Evolutionary conservation across 2,329 filamentous ascomycete species (phyloP).

Genomic region (Ophiostoma triangulosporum): DNA sequence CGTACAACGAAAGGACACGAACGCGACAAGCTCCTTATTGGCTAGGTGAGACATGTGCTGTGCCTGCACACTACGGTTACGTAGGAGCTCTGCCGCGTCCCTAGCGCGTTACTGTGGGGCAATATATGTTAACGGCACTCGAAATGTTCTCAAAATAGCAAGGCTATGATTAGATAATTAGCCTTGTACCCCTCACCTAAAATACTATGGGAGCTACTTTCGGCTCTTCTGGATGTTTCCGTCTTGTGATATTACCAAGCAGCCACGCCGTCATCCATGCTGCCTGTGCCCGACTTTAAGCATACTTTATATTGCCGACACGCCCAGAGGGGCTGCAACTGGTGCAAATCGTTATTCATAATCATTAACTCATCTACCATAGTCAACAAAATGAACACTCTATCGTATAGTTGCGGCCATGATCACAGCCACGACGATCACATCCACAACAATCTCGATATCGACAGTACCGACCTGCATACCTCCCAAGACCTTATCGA

Average conservation of each 20-base stretch:
- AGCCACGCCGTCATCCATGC: neutral
- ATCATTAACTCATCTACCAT: too few relatives aligned
- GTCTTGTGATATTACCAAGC: slow-evolving; percentile 10
- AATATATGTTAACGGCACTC: neutral
- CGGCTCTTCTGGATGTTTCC: slow-evolving; percentile 7
- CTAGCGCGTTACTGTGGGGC: slow-evolving; percentile 1
- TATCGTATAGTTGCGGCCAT: neutral
- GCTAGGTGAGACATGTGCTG: slow-evolving; percentile 6
- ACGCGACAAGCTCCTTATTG: slow-evolving; percentile 30
- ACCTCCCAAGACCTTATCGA: slow-evolving; percentile 2
- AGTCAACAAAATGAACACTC: neutral
- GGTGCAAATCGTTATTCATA: too few relatives aligned
- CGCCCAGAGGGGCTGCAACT: neutral
- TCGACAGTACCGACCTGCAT: neutral
- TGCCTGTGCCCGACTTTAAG: neutral
- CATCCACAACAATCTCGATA: neutral
- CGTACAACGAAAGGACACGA: slow-evolving; percentile 25
- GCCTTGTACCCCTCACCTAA: neutral
- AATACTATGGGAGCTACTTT: neutral
- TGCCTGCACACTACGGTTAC: neutral
- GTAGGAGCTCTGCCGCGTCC: slow-evolving; percentile 2
- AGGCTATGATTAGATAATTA: neutral
- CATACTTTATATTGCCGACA: neutral
- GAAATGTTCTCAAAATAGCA: neutral
- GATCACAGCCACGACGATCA: neutral